Percentiles rank a stretch among this genome's conserved stretches.
Conservation (phyloP, 352 stramenopile genomes). For the Pythium myriotylum region DNA sequence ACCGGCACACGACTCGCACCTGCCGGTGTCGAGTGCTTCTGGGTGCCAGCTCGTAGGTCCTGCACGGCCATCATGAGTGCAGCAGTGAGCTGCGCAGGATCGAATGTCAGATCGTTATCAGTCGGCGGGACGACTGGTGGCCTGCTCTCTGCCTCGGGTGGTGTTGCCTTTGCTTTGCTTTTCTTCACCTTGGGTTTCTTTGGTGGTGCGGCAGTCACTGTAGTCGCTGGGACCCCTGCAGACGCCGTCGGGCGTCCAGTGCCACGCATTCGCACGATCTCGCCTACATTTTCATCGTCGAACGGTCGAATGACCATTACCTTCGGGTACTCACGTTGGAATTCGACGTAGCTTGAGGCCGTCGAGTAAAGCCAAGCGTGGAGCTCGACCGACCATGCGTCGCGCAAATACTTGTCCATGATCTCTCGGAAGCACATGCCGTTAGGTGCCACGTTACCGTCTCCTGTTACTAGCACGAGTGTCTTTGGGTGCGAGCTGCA, state of each 20-base stretch:
- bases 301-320: slow-evolving; percentile 32
- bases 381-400: slow-evolving; percentile 43
- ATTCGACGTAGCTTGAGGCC: slow-evolving; percentile 36
- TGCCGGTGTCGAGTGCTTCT: not conserved
- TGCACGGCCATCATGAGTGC: not conserved
- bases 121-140: no score
- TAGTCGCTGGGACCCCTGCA: no score
- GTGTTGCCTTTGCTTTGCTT: no score
- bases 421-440: slow-evolving; percentile 38
- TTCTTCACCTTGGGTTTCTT: slow-evolving; percentile 1
- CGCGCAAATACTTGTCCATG: slow-evolving; percentile 34
- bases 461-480: slow-evolving; percentile 44
- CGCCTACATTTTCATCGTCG: slow-evolving; percentile 26
- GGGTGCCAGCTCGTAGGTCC: not conserved
- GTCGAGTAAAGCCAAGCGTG: slow-evolving; percentile 43
- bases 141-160: no score
- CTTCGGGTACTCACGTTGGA: slow-evolving; percentile 31
- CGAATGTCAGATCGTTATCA: no score
- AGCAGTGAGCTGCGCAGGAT: no score
- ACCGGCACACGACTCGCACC: not conserved
- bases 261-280: slow-evolving; percentile 11
- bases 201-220: no score
- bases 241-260: no score
- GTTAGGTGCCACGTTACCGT: slow-evolving; percentile 36
- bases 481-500: slow-evolving; percentile 35